Evolutionary conservation across 1,284 basidiomycete species (phyloP), one percentile per base, ranked within the genome.

Genomic region (Paramarasmius palmivorus): DNA sequence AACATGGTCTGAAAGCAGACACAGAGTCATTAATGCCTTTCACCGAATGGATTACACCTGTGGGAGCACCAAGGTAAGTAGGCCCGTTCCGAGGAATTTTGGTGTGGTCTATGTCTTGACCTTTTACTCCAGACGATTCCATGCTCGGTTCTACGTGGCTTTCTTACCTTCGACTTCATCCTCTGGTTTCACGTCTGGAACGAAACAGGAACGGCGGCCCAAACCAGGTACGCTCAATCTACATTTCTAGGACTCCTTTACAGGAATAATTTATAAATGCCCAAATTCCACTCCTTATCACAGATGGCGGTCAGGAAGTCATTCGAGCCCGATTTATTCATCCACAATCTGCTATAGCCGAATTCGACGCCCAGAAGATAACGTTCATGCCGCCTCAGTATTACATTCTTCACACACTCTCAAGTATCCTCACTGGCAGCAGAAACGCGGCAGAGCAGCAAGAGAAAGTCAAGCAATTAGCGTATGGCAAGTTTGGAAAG

Each of bases 301-400:
- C 53, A 69, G 86, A 89, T 64, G 84, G 83, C 50, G 83, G 82
- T 0, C 79, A 80, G 61, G 87, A 90, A 70, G 83, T 90, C 56
- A 73, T 87, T 51, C 76, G 78, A 29, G 81, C 85, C 1, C 78
- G 79, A 19, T 90, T 87, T 63, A 54, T 86, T 17, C 81, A 79
- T 60, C 84, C 84, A 0, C 61, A 57, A 7, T 68, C 67, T 15
- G 81, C 79, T 12, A 68, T 90, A 44, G 65, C 70, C 2, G 81
- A 83, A 62, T 82, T 79, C 63, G 65, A 64, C 29, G 68, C 71
- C 20, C 70, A 75, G 15, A 71, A 75, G 55, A 81, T 90, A 54
- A 72, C 72, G 2, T 72, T 88, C 49, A 83, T 88, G 82, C 86
- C 86, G 19, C 87, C 87, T 5, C 87, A 90, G 62, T 85, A 76